Percentiles rank a stretch among this genome's conserved stretches.
phyloP scores from a whole-genome alignment of 257 asterid species.

The Anisodus acutangulus region DNA sequence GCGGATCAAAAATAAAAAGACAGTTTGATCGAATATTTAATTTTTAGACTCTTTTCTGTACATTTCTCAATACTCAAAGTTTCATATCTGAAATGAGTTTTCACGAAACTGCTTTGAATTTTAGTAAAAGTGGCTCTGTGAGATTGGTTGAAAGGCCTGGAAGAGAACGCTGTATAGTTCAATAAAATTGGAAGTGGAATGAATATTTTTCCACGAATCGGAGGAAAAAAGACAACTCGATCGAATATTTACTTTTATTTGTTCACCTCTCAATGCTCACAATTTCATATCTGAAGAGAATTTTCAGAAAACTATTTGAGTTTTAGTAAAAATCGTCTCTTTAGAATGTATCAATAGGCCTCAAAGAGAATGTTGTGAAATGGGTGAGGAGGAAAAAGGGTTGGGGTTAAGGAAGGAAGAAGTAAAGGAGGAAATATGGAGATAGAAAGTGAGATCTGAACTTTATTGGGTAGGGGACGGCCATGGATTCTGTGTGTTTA shows the following conservation, averaged over 20 bases:
- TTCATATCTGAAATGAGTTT: no score
- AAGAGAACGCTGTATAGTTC: background rate
- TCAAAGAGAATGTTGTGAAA: no score
- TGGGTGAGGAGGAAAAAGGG: background rate
- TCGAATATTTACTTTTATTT: background rate
- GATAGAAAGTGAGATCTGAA: slow-evolving; percentile 1
- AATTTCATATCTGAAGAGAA: background rate
- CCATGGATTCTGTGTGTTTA: background rate
- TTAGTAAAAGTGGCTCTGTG: no score
- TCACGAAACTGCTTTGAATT: no score
- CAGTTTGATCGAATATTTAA: background rate
- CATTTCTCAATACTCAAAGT: no score
- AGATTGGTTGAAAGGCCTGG: no score
- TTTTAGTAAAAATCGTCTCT: background rate
- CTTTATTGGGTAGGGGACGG: slow-evolving; percentile 20
- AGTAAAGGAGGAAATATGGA: background rate
- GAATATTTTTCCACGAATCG: no score
- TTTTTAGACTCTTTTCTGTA: no score
- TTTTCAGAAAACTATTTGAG: background rate
- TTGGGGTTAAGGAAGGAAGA: slow-evolving; percentile 7
- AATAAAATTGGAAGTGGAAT: no score
- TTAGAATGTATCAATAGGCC: background rate
- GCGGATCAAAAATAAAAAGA: background rate
- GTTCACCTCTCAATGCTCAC: background rate
- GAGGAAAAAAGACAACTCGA: no score